phyloP scores from a whole-genome alignment of 2,329 filamentous ascomycete species.

The Stromatinia cepivora region DNA sequence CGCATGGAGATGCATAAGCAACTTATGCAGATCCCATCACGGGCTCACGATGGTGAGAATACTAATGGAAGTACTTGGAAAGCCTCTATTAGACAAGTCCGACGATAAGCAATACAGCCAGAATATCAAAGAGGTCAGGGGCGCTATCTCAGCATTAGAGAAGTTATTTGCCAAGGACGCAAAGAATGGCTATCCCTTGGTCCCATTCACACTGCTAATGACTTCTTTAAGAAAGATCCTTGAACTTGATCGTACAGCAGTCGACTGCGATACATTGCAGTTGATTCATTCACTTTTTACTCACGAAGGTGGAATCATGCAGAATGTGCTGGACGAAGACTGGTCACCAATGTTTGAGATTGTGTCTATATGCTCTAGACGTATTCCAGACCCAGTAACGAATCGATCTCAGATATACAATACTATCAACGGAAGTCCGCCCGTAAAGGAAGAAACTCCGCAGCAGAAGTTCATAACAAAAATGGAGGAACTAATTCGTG shows the following conservation, averaged over 20 bases:
- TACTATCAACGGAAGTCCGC: constrained; percentile 21
- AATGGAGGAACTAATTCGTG: constrained; percentile 37
- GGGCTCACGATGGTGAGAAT: constrained; percentile 68
- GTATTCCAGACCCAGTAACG: constrained; percentile 34
- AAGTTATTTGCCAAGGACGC: constrained; percentile 61
- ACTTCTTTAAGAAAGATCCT: constrained; percentile 57
- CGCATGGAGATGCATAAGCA: constrained; percentile 69
- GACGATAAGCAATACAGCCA: constrained; percentile 48
- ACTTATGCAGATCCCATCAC: constrained; percentile 72
- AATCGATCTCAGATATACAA: constrained; percentile 30
- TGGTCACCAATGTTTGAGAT: constrained; percentile 63
- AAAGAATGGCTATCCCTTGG: constrained; percentile 59
- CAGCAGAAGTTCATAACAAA: constrained; percentile 32
- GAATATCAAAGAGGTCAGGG: constrained; percentile 57
- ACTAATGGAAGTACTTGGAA: constrained; percentile 61
- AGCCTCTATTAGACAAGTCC: constrained; percentile 48
- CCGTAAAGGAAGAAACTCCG: constrained; percentile 30
- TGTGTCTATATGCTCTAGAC: constrained; percentile 53
- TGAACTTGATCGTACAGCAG: constrained; percentile 36
- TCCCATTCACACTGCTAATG: constrained; percentile 59
- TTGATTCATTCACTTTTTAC: constrained; percentile 56
- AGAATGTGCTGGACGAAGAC: constrained; percentile 63
- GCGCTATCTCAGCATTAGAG: constrained; percentile 61
- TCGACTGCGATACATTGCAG: constrained; percentile 40
- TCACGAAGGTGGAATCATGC: constrained; percentile 54